Evolutionary conservation across 371 early-diverging fungal species (phyloP), one percentile per base, ranked within the genome.

Genomic region (Basidiobolus meristosporus): DNA sequence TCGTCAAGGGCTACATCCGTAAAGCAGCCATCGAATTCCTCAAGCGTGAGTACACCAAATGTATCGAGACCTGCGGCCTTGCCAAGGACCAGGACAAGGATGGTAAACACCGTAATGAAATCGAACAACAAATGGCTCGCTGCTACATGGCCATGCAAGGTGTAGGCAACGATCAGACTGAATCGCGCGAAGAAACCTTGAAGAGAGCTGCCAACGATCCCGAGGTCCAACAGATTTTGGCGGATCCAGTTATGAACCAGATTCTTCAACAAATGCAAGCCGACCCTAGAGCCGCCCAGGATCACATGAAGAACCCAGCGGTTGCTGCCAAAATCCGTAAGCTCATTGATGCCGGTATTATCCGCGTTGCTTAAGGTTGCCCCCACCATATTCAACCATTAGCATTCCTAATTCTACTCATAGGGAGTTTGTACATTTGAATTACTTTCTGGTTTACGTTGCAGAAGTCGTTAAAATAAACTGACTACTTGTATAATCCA

Each of bases 241-340:
- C 56, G 31, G 96, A 97, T 57, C 98, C 98, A 7, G 79, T 85
- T 40, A 97, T 97, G 98, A 82, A 85, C 52, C 68, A 72, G 55
- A 95, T 97, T 45, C 70, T 97, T 46, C 80, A 86, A 56, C 93
- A 93, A 62, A 93, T 93, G 92, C 88, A 91, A 58, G 66, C 75
- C 43, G 86, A 97, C 54, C 98, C 98, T 14, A 61, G 67, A 44
- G 92, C 98, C 23, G 79, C 79, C 18, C 82, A 75, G 49, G 90
- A 87, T 44, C 89, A 89, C 47, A 63, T 97, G 68, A 84, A 87
- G 74, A 95, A 95, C 70, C 93, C 93, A 10, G 62, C 59, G 28
- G 73, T 97, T 31, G 88, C 92, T n/a, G 70, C 72, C 43, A 97
- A 93, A 59, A 75, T 97, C 54, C 84, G 88, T 53, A 88, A 79